Base-by-base conservation (phyloP, 2,329 filamentous ascomycete genomes). In the Karstenula rhodostoma region DNA sequence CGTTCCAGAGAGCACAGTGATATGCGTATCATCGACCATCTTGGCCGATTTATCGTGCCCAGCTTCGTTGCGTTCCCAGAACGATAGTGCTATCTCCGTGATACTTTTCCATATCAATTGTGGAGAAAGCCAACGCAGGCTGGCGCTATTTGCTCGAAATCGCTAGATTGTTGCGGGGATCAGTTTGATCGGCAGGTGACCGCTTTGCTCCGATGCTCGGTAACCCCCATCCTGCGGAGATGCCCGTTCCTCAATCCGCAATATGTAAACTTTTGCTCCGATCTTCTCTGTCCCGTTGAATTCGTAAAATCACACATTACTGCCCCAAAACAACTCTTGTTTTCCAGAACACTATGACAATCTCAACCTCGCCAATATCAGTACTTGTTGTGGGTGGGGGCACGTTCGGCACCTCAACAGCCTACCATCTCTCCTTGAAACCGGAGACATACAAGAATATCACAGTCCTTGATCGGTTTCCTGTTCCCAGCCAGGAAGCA, bases 371-470 rank as follows among this genome's bases (percentile, higher is more conserved):
- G 7, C 25, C 37, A n/a, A 55, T 46, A 33, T 29, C 37, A 29
- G 49, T 75, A 67, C 74, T 89, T 59, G 87, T 90, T 56, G 76
- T 89, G 46, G 87, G 87, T 33, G 85, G 84, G 7, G 88, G 88
- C 42, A 84, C 87, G 37, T 89, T 89, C 68, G 88, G 87, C 27
- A 83, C 84, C 43, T 87, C 85, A 40, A 89, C 87, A 0, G 87
- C 87, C 32, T 85, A 86, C 58, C 82, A 88, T 61, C 81, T 89
- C 44, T 83, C 84, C 60, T 42, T 46, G 33, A 46, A 55, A 6
- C 40, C 23, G 40, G 76, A 78, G 50, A 80, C 77, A 57, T 80
- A 84, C 67, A 81, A 84, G 17, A 69, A 73, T 25, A 58, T 63
- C 32, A 65, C 61, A 7, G 49, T 60, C 43, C 56, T 65, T 25